Conservation (phyloP, 192 early-diverging fungal genomes). For the Coemansia sp. region DNA sequence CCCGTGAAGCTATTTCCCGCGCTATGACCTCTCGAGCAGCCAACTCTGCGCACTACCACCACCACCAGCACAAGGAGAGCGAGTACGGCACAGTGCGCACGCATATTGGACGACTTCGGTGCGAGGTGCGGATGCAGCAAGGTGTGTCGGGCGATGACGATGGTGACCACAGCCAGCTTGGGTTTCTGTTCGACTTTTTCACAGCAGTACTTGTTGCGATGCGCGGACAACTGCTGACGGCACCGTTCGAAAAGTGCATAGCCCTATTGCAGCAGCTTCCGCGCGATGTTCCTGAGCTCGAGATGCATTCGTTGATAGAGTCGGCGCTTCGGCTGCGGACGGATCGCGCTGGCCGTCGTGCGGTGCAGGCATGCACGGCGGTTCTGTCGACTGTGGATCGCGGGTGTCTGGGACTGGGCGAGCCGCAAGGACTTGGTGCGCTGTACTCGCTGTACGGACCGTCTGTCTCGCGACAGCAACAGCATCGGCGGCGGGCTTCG, state of each 20-base stretch:
- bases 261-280: slow-evolving; percentile 60
- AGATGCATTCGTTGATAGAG: slow-evolving; percentile 9
- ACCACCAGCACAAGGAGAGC: background rate
- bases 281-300: slow-evolving; percentile 37
- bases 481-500: background rate
- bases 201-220: slow-evolving; percentile 72
- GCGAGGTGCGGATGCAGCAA: slow-evolving; percentile 12
- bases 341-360: slow-evolving; percentile 1
- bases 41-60: background rate
- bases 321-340: slow-evolving; percentile 8
- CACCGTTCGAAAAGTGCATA: slow-evolving; percentile 59
- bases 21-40: background rate
- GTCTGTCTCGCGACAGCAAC: background rate
- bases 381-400: slow-evolving; percentile 12
- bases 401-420: background rate
- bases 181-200: slow-evolving; percentile 74
- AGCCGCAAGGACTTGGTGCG: background rate
- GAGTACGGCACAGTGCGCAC: slow-evolving; percentile 6
- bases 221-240: slow-evolving; percentile 57
- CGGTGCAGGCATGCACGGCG: slow-evolving; percentile 12
- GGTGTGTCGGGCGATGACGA: slow-evolving; percentile 46
- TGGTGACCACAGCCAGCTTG: slow-evolving; percentile 42
- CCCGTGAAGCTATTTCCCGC: background rate
- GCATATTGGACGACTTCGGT: slow-evolving; percentile 32
- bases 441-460: slow-evolving; percentile 1